Percentiles rank a stretch among this genome's conserved stretches.
These are phyloP conservation scores for Tylopilus subfusipes DNA, from an alignment of 768 basidiomycete species.

Conservation along the genomic window DNA sequence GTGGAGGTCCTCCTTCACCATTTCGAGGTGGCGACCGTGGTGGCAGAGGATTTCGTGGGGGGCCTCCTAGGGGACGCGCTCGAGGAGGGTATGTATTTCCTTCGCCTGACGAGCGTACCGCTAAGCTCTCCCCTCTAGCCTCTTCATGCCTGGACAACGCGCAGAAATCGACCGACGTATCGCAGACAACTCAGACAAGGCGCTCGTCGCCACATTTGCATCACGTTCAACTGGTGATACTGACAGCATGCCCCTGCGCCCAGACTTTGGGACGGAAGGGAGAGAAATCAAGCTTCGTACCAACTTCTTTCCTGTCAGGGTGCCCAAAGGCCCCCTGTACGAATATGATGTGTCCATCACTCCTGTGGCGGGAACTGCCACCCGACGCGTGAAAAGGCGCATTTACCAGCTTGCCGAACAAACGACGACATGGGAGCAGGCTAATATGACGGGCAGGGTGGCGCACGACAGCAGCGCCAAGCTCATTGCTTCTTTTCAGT, in stretches of 20 bases:
- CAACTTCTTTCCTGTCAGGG: constrained; percentile 49
- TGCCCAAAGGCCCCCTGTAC: constrained; percentile 45
- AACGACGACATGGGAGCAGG: constrained; percentile 39
- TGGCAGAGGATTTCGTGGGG: constrained; percentile 29
- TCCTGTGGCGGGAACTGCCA: constrained; percentile 32
- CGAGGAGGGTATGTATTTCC: constrained; percentile 38
- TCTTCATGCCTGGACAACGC: constrained; percentile 37
- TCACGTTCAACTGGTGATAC: constrained; percentile 18
- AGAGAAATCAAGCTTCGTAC: constrained; percentile 45
- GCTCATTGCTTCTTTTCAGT: constrained; percentile 38
- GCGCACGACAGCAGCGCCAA: constrained; percentile 50
- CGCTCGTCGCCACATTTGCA: constrained; percentile 37
- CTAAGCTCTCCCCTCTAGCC: constrained; percentile 23
- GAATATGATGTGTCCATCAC: constrained; percentile 48
- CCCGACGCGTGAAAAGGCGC: constrained; percentile 41
- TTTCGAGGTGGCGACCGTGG: constrained; percentile 32
- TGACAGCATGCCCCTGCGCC: constrained; percentile 43
- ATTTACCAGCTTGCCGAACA: constrained; percentile 49
- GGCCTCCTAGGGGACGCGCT: constrained; percentile 26
- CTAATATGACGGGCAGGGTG: constrained; percentile 37
- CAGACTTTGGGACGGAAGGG: constrained; percentile 45
- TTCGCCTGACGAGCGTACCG: not conserved
- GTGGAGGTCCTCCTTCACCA: constrained; percentile 24
- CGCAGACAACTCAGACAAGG: constrained; percentile 41
- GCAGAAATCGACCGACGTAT: constrained; percentile 55